Conservation (phyloP, 2,329 filamentous ascomycete genomes). For the Gnomoniopsis smithogilvyi region DNA sequence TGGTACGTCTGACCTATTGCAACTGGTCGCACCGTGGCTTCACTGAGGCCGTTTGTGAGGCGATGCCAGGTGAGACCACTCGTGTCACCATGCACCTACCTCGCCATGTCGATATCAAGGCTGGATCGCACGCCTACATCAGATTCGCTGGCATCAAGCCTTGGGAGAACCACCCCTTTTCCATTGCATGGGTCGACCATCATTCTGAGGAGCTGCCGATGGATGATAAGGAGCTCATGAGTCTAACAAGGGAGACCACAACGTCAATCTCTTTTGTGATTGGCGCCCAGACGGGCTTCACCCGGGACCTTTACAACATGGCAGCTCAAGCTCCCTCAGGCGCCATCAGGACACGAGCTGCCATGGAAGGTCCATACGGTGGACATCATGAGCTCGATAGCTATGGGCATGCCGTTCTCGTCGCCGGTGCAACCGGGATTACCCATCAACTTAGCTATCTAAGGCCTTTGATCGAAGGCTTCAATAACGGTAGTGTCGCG, state of each 20-base stretch:
- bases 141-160: conserved; percentile 63
- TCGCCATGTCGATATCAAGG: conserved; percentile 61
- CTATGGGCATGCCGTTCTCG: conserved; percentile 87
- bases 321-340: conserved; percentile 53
- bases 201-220: conserved; percentile 35
- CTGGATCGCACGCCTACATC: conserved; percentile 73
- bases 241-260: conserved; percentile 30
- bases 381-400: conserved; percentile 83
- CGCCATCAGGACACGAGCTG: conserved; percentile 63
- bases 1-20: conserved; percentile 60
- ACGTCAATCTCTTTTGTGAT: conserved; percentile 76
- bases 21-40: conserved; percentile 60
- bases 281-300: conserved; percentile 84
- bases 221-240: conserved; percentile 36
- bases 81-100: conserved; percentile 69
- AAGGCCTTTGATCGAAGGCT: conserved; percentile 69
- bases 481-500: conserved; percentile 68
- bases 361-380: conserved; percentile 87
- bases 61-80: conserved; percentile 66
- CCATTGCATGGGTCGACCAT: conserved; percentile 70
- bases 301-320: conserved; percentile 72
- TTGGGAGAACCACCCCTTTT: conserved; percentile 78
- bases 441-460: conserved; percentile 92
- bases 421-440: conserved; percentile 91
- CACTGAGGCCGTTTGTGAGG: conserved; percentile 64